These are phyloP conservation scores for Coniochaeta sp. DNA, from an alignment of 2,329 filamentous ascomycete genomes.

Conservation along the genomic window DNA sequence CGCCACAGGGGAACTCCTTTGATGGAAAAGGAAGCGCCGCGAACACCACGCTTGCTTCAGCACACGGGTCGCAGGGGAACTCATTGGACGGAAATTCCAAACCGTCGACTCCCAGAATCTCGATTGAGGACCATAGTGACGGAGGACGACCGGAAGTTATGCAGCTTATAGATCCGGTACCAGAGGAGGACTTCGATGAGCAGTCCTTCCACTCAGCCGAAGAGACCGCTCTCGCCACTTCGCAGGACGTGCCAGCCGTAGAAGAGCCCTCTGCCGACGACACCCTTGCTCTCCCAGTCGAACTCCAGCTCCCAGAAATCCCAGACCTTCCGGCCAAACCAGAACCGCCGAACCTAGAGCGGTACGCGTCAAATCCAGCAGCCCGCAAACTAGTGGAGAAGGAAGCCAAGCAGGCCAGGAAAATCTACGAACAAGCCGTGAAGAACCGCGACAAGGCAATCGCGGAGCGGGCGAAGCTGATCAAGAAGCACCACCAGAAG, in stretches of 20 bases:
- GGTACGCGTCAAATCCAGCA: constrained; percentile 52
- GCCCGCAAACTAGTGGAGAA: constrained; percentile 62
- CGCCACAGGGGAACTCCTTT: background rate
- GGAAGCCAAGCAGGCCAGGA: constrained; percentile 54
- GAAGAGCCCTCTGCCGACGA: constrained; percentile 5
- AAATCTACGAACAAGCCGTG: constrained; percentile 57
- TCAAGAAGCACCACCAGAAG: constrained; percentile 45
- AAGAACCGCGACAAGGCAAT: constrained; percentile 60
- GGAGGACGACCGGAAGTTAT: constrained; percentile 14
- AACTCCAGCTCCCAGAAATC: constrained; percentile 27
- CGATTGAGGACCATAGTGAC: constrained; percentile 35
- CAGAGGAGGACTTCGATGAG: constrained; percentile 2
- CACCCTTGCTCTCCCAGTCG: constrained; percentile 6
- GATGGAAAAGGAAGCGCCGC: background rate
- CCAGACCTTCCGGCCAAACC: constrained; percentile 47
- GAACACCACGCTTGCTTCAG: background rate
- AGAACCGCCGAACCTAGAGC: constrained; percentile 33
- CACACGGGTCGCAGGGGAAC: background rate
- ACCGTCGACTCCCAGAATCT: constrained; percentile 30
- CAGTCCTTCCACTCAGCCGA: background rate
- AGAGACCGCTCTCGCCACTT: background rate
- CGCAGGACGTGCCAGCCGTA: background rate
- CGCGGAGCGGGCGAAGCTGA: constrained; percentile 52
- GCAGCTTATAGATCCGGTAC: constrained; percentile 10
- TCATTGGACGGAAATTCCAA: constrained; percentile 3